Evolutionary conservation across 768 basidiomycete species (phyloP), one percentile per base, ranked within the genome.

Genomic region (Pholiota conissans): DNA sequence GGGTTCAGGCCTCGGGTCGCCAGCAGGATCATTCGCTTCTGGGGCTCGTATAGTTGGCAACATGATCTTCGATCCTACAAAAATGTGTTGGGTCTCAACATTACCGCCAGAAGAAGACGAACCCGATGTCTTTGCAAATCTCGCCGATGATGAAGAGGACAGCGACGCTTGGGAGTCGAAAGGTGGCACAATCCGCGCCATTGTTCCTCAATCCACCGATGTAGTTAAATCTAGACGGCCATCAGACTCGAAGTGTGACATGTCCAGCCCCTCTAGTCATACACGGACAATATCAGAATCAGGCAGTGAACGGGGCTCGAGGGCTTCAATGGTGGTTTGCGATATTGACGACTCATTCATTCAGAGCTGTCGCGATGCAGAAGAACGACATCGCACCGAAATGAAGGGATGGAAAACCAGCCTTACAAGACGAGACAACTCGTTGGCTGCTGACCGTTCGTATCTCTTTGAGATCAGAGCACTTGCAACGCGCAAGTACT

Each of bases 51-150:
- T 94, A 71, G 96, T 98, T 18, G 97, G 97, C 45, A 93, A 95
- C 78, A 99, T 99, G 96, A 85, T 93, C 34, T 98, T 99, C 67
- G 95, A 99, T 74, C 95, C 97, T 1, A 67, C 84, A 40, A 86
- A 86, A 24, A 98, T 98, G 95, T 92, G 93, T 68, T 98, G 94
- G 94, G 83, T 98, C 73, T 91, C 92, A 55, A 86, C 86, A 58
- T 71, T 93, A 37, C 81, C 87, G 5, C 87, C 90, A 20, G 94
- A 94, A 56, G 92, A 96, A 67, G 93, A 95, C 37, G 95, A 98
- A 68, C 91, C 92, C 6, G 95, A 98, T 68, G 90, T 95, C n/a
- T 96, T 97, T 70, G 93, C 91, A 46, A 90, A 92, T 63, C 82
- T 95, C 27, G 91, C 89, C 2, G 95, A 96, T 61, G 95, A 96